Percentiles rank a stretch among this genome's conserved stretches.
These are phyloP conservation scores for Alternaria arbusti DNA, from an alignment of 2,329 filamentous ascomycete species.

Conservation along the genomic window DNA sequence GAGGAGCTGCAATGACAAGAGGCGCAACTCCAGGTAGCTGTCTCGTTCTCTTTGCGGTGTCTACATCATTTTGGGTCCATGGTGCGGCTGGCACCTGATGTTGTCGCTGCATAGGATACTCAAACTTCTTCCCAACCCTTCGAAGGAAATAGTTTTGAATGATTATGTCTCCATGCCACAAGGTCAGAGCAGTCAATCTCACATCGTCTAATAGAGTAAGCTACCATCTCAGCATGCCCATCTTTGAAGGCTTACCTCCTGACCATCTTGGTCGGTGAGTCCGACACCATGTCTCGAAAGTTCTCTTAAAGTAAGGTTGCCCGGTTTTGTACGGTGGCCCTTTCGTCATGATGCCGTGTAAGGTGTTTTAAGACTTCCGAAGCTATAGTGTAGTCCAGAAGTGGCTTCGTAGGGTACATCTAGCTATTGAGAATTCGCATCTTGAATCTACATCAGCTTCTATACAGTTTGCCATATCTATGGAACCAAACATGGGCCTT, in stretches of 20 bases:
- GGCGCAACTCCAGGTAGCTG: background rate
- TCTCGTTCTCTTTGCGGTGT: background rate
- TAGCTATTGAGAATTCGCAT: background rate
- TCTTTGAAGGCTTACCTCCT: background rate
- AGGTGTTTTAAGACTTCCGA: background rate
- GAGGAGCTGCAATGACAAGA: background rate
- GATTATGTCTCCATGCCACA: background rate
- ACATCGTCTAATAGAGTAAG: background rate
- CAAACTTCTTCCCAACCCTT: background rate
- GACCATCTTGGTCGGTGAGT: background rate
- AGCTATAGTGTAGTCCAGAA: background rate
- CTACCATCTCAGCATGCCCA: background rate
- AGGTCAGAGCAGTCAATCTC: background rate
- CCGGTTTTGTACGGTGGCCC: background rate
- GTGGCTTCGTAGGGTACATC: background rate
- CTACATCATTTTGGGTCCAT: background rate
- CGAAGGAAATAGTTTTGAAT: background rate
- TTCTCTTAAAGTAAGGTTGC: constrained; percentile 1
- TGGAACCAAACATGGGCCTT: background rate
- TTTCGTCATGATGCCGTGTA: background rate
- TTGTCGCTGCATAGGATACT: background rate
- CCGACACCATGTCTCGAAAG: background rate
- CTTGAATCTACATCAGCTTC: background rate
- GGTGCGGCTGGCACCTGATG: background rate
- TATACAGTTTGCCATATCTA: background rate